Conservation (phyloP, 441 rosid genomes). For the Populus hybrid region DNA sequence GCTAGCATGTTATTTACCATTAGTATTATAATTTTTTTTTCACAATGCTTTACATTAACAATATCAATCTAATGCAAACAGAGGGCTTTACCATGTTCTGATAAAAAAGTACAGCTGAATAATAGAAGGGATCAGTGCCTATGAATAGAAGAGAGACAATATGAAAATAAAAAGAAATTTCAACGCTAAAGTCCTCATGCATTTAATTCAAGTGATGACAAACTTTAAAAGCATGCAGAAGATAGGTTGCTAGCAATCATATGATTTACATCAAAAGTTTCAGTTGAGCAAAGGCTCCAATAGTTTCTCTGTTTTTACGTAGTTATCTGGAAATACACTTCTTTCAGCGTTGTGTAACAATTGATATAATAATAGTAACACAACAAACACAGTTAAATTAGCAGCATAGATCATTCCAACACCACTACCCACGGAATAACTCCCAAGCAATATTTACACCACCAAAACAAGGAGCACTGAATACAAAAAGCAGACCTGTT, state of each 20-base stretch:
- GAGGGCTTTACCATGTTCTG: neutral
- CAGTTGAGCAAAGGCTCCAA: neutral
- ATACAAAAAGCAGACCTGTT: conserved; percentile 62
- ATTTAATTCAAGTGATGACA: neutral
- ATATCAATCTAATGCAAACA: neutral
- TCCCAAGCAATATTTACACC: neutral
- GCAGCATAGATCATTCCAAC: neutral
- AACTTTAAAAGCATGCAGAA: neutral
- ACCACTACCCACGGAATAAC: neutral
- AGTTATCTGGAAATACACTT: neutral
- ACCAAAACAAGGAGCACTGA: neutral
- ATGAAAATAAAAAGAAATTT: neutral
- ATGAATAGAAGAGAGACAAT: neutral
- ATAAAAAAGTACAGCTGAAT: too few species aligned
- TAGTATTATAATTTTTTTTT: neutral
- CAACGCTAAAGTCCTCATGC: neutral
- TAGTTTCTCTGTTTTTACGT: neutral
- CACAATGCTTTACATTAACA: neutral
- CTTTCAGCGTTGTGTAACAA: neutral
- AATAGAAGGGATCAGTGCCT: neutral
- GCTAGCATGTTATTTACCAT: neutral
- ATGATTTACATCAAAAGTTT: neutral
- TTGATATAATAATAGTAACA: neutral
- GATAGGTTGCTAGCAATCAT: neutral
- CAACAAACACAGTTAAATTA: neutral